phyloP scores from a whole-genome alignment of 345 rosid genomes.

The Hypericum androsaemum region DNA sequence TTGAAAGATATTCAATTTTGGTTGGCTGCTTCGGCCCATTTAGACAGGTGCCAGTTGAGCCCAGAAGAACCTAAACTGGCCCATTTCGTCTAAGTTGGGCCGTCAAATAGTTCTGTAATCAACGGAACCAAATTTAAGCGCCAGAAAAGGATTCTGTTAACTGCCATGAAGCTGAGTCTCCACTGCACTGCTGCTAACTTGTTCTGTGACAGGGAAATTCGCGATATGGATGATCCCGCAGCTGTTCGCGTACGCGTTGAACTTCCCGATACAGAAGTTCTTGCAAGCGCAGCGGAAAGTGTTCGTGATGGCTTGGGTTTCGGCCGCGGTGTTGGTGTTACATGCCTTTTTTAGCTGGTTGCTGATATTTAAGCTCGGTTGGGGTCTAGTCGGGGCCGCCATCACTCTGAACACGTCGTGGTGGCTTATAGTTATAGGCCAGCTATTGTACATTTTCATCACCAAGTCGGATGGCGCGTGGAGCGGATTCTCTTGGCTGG shows the following conservation, averaged over 20 bases:
- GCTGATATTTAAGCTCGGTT: constrained; percentile 59
- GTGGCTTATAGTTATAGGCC: constrained; percentile 68
- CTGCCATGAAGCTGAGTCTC: no score
- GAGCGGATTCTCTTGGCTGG: constrained; percentile 83
- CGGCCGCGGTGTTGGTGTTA: constrained; percentile 47
- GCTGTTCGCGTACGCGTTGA: constrained; percentile 70
- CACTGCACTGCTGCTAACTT: not conserved
- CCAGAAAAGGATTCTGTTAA: no score
- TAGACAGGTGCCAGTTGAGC: no score
- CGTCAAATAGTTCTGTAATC: no score
- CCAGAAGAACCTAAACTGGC: no score
- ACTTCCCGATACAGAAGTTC: constrained; percentile 86
- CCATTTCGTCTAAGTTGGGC: no score
- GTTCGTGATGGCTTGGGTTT: constrained; percentile 65
- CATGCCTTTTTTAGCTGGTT: constrained; percentile 73
- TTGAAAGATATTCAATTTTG: no score
- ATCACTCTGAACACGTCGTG: constrained; percentile 68
- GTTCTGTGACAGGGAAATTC: constrained; percentile 45
- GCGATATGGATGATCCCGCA: constrained; percentile 93
- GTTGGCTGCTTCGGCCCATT: no score
- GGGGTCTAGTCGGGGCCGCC: constrained; percentile 86
- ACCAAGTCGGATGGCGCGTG: constrained; percentile 89
- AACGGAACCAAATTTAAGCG: no score
- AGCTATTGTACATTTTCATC: constrained; percentile 66
- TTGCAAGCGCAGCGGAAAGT: constrained; percentile 84